Percentiles rank a stretch among this genome's conserved stretches.
Conservation (phyloP, 495 filamentous ascomycete genomes). For the Trichocladium uniseriatum region DNA sequence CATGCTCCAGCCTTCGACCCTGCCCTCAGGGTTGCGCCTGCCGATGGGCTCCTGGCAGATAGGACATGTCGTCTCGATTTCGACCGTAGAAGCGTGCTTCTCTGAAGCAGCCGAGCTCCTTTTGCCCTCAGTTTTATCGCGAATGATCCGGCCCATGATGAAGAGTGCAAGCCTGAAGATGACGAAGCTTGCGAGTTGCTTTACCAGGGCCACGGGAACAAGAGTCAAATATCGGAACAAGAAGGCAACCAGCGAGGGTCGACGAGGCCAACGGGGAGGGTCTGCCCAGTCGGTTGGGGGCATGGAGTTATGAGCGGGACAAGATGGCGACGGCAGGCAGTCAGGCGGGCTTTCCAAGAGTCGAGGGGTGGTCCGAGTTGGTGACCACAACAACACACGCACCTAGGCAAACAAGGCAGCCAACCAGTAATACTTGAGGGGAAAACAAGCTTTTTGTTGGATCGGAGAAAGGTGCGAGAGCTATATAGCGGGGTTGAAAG, state of each 20-base stretch:
- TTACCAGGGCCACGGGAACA: neutral
- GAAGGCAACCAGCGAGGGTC: neutral
- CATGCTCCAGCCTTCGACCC: slow-evolving; percentile 33
- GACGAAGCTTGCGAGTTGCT: neutral
- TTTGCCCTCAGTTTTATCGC: neutral
- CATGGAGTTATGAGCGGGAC: too few species aligned
- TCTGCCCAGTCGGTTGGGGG: neutral
- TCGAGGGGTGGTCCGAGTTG: too few species aligned
- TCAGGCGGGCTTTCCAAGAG: too few species aligned
- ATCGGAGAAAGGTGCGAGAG: too few species aligned
- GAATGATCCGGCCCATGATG: neutral
- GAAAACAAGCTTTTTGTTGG: too few species aligned
- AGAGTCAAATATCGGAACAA: neutral
- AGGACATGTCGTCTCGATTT: slow-evolving; percentile 25
- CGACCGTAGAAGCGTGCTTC: slow-evolving; percentile 1
- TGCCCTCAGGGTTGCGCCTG: slow-evolving; percentile 26
- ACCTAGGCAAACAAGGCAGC: too few species aligned
- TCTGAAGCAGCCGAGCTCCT: neutral
- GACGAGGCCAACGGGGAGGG: neutral
- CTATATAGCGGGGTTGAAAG: too few species aligned
- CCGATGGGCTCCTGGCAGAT: slow-evolving; percentile 39
- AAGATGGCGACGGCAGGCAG: too few species aligned
- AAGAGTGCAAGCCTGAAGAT: neutral
- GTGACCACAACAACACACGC: too few species aligned
- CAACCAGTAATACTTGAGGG: too few species aligned